Conservation (phyloP, 1,284 basidiomycete species). For the Sanghuangporus sanghuang region DNA sequence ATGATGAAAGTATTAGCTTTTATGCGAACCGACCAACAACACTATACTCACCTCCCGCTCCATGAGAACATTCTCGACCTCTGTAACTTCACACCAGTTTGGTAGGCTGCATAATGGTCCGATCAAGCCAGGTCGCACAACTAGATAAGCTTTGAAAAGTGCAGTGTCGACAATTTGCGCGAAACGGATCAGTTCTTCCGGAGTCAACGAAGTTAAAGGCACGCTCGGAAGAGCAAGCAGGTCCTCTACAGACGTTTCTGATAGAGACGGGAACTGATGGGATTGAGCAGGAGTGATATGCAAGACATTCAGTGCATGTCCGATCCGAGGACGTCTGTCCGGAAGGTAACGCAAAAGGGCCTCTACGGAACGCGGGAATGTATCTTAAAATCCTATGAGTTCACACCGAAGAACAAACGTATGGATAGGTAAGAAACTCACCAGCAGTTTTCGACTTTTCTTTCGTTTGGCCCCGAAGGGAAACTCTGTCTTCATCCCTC, state of each 20-base stretch:
- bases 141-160: conserved; percentile 89
- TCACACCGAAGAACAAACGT: neutral
- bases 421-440: neutral
- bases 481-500: conserved; percentile 60
- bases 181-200: conserved; percentile 78
- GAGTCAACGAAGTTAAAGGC: conserved; percentile 62
- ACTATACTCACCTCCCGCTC: conserved; percentile 63
- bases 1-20: neutral
- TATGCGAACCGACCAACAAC: neutral
- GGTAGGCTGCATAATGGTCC: conserved; percentile 87
- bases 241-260: conserved; percentile 63
- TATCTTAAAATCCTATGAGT: conserved; percentile 36
- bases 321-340: conserved; percentile 81
- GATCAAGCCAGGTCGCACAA: conserved; percentile 78
- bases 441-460: conserved; percentile 29
- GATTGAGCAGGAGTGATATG: conserved; percentile 68
- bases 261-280: conserved; percentile 57
- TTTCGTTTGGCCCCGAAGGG: conserved; percentile 39
- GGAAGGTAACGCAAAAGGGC: conserved; percentile 71
- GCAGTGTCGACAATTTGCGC: conserved; percentile 96
- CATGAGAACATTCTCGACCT: conserved; percentile 87
- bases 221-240: conserved; percentile 72
- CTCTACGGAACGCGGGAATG: conserved; percentile 60
- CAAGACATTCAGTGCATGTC: conserved; percentile 65
- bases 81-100: conserved; percentile 96